Evolutionary conservation across 768 basidiomycete species (phyloP).

Genomic region (Boletus rubroflammeus): DNA sequence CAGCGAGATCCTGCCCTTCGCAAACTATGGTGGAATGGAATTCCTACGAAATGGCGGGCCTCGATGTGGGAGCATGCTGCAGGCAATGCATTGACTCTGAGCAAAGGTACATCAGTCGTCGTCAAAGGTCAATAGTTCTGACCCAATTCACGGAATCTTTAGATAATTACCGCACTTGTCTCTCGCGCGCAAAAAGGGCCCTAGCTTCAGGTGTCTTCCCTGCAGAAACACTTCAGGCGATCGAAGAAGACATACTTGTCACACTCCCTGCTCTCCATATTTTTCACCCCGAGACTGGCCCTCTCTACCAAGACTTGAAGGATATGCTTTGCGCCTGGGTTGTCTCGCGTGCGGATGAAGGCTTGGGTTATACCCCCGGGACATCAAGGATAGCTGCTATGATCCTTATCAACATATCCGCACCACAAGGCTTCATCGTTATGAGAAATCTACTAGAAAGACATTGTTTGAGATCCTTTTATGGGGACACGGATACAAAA

Average conservation of each 20-base stretch:
- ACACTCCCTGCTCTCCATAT: conserved; percentile 79
- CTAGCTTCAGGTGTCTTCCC: conserved; percentile 66
- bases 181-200: conserved; percentile 71
- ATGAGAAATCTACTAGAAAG: conserved; percentile 85
- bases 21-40: conserved; percentile 84
- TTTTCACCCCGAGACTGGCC: conserved; percentile 72
- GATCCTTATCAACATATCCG: conserved; percentile 79
- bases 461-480: conserved; percentile 83
- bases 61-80: conserved; percentile 82
- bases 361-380: conserved; percentile 68
- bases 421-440: conserved; percentile 70
- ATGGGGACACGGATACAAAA: conserved; percentile 61
- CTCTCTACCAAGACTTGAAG: conserved; percentile 76
- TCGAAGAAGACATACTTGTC: conserved; percentile 71
- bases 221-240: conserved; percentile 50
- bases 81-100: conserved; percentile 77
- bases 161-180: conserved; percentile 69
- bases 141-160: conserved; percentile 1
- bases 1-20: conserved; percentile 60
- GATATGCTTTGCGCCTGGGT: conserved; percentile 88
- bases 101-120: conserved; percentile 55
- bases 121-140: conserved; percentile 1
- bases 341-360: conserved; percentile 79
- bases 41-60: conserved; percentile 78
- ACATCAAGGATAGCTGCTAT: conserved; percentile 78